Percentiles rank a stretch among this genome's conserved stretches.
Evolutionary conservation across 208 protist species (phyloP).

Genomic region (Acanthamoeba divionensis): DNA sequence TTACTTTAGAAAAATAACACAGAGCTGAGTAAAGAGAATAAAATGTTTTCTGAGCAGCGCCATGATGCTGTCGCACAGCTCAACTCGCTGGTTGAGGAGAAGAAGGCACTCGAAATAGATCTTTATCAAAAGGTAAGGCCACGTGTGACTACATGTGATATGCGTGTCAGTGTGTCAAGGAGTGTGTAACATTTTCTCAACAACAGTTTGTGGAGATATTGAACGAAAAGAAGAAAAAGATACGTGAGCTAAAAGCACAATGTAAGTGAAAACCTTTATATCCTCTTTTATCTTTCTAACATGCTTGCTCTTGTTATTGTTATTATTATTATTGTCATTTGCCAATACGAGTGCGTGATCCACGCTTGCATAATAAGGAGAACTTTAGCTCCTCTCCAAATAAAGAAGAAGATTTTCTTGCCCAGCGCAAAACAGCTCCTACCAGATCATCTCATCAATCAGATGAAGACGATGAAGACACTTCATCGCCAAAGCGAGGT

Average conservation of each 20-base stretch:
- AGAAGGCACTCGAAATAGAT: conserved; percentile 1
- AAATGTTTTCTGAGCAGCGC: not conserved
- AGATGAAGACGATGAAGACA: not conserved
- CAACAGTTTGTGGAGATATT: conserved; percentile 24
- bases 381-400: not conserved
- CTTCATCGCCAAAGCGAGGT: not conserved
- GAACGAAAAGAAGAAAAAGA: conserved; percentile 47
- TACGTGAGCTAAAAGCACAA: conserved; percentile 6
- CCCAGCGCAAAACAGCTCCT: not conserved
- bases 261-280: not conserved
- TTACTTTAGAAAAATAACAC: not conserved
- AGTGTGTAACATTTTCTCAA: not conserved
- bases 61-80: not conserved
- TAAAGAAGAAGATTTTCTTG: not conserved
- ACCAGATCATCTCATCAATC: not conserved
- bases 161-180: not conserved
- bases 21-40: not conserved
- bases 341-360: not conserved
- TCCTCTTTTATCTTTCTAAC: not conserved
- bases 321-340: not conserved
- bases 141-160: not conserved
- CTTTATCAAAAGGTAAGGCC: not conserved
- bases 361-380: not conserved
- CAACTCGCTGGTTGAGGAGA: conserved; percentile 35
- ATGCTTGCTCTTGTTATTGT: not conserved